Conservation (phyloP, 495 filamentous ascomycete species). For the Penicillium cinerascens region DNA sequence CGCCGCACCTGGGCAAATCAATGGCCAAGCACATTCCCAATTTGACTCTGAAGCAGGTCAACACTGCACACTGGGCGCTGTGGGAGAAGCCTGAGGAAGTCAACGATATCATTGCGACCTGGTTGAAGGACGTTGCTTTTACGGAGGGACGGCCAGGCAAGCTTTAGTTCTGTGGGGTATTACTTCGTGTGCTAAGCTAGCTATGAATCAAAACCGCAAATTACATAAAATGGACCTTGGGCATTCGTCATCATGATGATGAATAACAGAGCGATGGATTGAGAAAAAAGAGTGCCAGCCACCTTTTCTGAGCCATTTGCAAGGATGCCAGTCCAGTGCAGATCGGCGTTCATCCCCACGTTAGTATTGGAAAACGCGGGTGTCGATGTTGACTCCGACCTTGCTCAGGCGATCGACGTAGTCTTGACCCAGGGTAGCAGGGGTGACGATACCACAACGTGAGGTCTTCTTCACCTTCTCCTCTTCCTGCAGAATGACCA, state of each 20-base stretch:
- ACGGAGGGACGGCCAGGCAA: constrained; percentile 14
- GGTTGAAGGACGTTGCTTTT: constrained; percentile 44
- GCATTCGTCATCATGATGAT: too few species aligned
- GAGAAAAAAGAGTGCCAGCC: neutral
- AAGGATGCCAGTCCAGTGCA: too few species aligned
- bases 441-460: constrained; percentile 70
- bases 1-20: constrained; percentile 57
- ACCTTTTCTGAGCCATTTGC: neutral
- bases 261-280: too few species aligned
- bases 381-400: constrained; percentile 61
- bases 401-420: constrained; percentile 68
- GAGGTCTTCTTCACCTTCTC: constrained; percentile 53
- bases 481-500: constrained; percentile 64
- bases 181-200: neutral
- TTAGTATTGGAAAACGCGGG: constrained; percentile 36
- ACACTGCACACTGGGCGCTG: constrained; percentile 67
- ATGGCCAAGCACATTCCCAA: constrained; percentile 66
- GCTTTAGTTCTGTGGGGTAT: constrained; percentile 11
- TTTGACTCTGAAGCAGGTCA: constrained; percentile 54
- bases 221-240: neutral
- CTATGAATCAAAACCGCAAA: neutral
- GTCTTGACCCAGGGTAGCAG: constrained; percentile 76
- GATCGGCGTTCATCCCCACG: neutral
- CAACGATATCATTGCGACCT: constrained; percentile 44
- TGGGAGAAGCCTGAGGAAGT: constrained; percentile 60